These are phyloP conservation scores for Fusarium musae DNA, from an alignment of 2,329 filamentous ascomycete genomes.

Conservation along the genomic window DNA sequence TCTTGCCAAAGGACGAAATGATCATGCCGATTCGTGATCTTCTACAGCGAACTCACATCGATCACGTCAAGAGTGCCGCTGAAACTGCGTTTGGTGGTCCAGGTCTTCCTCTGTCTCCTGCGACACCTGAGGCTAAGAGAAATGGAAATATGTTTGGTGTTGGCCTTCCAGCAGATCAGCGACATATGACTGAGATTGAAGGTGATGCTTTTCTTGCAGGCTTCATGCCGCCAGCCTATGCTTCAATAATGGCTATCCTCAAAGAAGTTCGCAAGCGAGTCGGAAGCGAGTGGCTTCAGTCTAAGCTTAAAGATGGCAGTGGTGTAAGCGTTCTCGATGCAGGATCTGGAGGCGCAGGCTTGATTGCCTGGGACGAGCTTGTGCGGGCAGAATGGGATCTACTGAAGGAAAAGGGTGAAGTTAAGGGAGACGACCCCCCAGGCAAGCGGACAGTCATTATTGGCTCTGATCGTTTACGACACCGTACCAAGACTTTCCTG, in stretches of 20 bases:
- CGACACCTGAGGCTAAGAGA: slow-evolving; percentile 70
- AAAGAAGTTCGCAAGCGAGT: slow-evolving; percentile 80
- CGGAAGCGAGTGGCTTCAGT: slow-evolving; percentile 75
- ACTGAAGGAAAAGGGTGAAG: slow-evolving; percentile 64
- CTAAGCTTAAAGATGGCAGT: slow-evolving; percentile 67
- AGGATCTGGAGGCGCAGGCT: slow-evolving; percentile 77
- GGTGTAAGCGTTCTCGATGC: slow-evolving; percentile 75
- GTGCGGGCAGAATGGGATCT: slow-evolving; percentile 83
- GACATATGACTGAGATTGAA: slow-evolving; percentile 78
- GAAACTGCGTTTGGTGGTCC: slow-evolving; percentile 80
- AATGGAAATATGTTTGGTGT: slow-evolving; percentile 72
- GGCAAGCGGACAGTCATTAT: slow-evolving; percentile 85
- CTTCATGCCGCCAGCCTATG: slow-evolving; percentile 77
- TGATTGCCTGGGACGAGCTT: slow-evolving; percentile 82
- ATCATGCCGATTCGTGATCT: slow-evolving; percentile 76
- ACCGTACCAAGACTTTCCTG: slow-evolving; percentile 79
- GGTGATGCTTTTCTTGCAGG: slow-evolving; percentile 77
- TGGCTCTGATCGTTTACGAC: slow-evolving; percentile 78
- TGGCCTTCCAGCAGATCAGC: slow-evolving; percentile 70
- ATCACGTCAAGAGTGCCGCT: slow-evolving; percentile 79
- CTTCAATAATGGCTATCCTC: slow-evolving; percentile 72
- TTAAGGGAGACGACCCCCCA: slow-evolving; percentile 58
- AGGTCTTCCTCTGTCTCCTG: slow-evolving; percentile 79
- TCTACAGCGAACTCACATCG: slow-evolving; percentile 74
- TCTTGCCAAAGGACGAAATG: slow-evolving; percentile 77